Percentiles rank a stretch among this genome's conserved stretches.
Evolutionary conservation across 202 grass and related monocot genomes (phyloP).

Genomic region (Hordeum pubiflorum): DNA sequence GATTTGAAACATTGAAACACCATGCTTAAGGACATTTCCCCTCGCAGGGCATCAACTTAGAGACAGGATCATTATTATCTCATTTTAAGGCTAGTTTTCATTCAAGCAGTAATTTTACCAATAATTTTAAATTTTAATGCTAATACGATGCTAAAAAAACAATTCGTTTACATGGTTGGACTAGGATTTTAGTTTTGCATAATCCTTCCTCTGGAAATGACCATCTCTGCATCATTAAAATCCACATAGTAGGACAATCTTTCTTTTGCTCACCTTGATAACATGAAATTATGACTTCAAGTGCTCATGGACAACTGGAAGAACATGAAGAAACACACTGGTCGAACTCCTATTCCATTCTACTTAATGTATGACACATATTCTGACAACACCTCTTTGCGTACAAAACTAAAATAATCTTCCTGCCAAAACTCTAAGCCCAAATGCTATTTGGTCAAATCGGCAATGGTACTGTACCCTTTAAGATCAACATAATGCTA

Average conservation of each 20-base stretch:
- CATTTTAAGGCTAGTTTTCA: not conserved
- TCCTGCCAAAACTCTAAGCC: not conserved
- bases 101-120: not conserved
- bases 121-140: not conserved
- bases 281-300: not conserved
- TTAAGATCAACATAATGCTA: not conserved
- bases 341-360: not conserved
- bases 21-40: not conserved
- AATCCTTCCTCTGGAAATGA: too few species aligned
- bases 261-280: not conserved
- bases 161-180: not conserved
- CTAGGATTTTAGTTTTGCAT: not conserved
- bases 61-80: not conserved
- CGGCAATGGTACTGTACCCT: not conserved
- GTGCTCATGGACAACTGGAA: not conserved
- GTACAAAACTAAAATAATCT: not conserved
- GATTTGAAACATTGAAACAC: not conserved
- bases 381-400: not conserved
- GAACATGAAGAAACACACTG: not conserved
- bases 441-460: too few species aligned
- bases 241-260: too few species aligned
- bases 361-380: not conserved
- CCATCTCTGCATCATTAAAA: too few species aligned
- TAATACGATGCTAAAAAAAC: not conserved
- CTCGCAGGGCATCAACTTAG: not conserved